Base-by-base conservation (phyloP, 192 early-diverging fungal species). In the Entomortierella chlamydospora region DNA sequence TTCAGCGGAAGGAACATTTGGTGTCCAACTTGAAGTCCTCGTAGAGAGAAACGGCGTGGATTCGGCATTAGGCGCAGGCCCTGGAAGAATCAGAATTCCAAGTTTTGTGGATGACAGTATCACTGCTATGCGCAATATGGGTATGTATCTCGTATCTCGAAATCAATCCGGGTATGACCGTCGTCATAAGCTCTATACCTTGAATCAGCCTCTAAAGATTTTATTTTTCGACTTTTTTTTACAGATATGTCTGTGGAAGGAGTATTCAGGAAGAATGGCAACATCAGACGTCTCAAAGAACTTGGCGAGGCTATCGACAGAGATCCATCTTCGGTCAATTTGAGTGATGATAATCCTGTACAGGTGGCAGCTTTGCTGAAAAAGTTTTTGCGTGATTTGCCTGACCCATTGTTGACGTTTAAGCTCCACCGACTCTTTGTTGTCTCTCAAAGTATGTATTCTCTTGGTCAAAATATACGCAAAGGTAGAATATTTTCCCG, bases 181-280 rank as follows among this genome's bases (percentile, higher is more conserved):
- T 37, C 34, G 10, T 37, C 34, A 7, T 37, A 37, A 37, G 10
- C 34, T 37, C 10, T 37, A 37, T 37, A 37, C 10, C 13, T 5
- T 31, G 18, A 20, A 15, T 20, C 18, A 26, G 6, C n/a, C n/a
- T 3, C 17, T 26, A 28, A 28, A 2, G 7, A 33, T 20, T 29
- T 22, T 1, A 17, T 51, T 7, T 29, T 2, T 29, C n/a, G 7
- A 22, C 10, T 4, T 25, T 4, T 28, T 6, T 54, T 13, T 45
- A 41, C 55, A 77, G 76, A 79, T 72, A 86, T 99, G 87, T 87
- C 90, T 0, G 90, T 94, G 22, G 97, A 98, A 74, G 98, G 98
- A 9, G 93, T 98, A 12, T 99, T 99, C 86, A 84, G 98, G 68
- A 98, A 98, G 84, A 99, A 98, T 77, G 98, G 98, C 9, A 99